A percentile compares a stretch with the other conserved stretches of the same genome.
phyloP scores from a whole-genome alignment of 129 eudicot genomes.

The Tanacetum coccineum region DNA sequence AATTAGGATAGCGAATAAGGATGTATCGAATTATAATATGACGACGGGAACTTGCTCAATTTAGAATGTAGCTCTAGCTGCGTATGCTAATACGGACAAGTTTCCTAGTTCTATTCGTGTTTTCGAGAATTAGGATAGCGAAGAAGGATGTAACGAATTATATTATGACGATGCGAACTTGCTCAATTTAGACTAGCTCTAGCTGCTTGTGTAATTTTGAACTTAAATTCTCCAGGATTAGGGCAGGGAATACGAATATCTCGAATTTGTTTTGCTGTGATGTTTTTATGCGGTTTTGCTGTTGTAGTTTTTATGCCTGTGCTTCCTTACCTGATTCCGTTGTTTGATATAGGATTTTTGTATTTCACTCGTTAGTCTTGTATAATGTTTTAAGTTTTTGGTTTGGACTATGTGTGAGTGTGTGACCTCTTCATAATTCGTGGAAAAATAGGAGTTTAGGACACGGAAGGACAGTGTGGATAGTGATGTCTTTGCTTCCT shows the following conservation, averaged over 20 bases:
- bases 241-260: slow-evolving; percentile 8
- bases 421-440: neutral
- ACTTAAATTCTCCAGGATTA: neutral
- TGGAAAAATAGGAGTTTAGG: neutral
- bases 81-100: no score
- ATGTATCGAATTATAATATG: no score
- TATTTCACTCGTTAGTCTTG: neutral
- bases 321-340: slow-evolving; percentile 17
- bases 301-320: neutral
- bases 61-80: no score
- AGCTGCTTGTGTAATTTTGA: no score
- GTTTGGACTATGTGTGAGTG: neutral
- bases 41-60: no score
- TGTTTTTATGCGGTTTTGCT: neutral
- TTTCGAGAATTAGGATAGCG: slow-evolving; percentile 5
- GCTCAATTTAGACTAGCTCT: no score
- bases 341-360: neutral
- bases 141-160: slow-evolving; percentile 9
- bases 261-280: neutral
- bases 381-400: neutral
- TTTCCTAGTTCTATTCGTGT: neutral
- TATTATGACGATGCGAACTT: no score
- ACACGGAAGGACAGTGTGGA: neutral
- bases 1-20: no score
- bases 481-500: neutral